Base-by-base conservation (phyloP, 148 eudicot genomes). In the Vaccinium macrocarpon region DNA sequence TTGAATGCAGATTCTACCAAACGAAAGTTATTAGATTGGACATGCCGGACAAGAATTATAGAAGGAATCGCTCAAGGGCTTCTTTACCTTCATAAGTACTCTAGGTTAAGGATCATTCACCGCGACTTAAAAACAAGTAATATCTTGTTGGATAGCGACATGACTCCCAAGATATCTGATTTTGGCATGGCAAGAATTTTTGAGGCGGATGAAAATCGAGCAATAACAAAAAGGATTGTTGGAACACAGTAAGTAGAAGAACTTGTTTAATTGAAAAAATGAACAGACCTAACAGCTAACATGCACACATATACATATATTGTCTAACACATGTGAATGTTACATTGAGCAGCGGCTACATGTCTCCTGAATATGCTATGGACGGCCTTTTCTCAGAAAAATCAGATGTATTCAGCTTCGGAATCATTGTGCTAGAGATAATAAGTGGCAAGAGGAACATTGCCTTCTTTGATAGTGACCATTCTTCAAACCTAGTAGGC, bases 21-120 rank as follows among this genome's bases (percentile, higher is more conserved):
- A 52, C 80, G 80, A 13, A 53, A n/a, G 25, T 42, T 78, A 7
- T 25, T 78, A 53, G 38, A 78, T 51, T 52, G 80, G 80, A 14
- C 38, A 51, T 5, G 27, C 16, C 61, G 61, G 7, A 42, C 25
- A 13, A 78, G 5, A 12, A 76, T 76, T 3, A 76, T 76, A 2
- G 79, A 49, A 76, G 79, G 79, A n/a, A 46, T 76, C 21, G 42
- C 80, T 51, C 80, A 78, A 27, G 80, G 80, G 21, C 59, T 78
- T 78, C 80, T 78, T 51, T 78, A 78, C 38, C 80, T 78, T 51
- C 80, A 78, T 61, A 78, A 51, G 38, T 78, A 78, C 42, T 78
- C 61, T 14, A 78, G 80, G 53, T 25, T 78, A 15, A 51, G 80
- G 59, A 51, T 78, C 0, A 78, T 78, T 23, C 80, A 78, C 14